Conservation (phyloP, 73 alveolate species). For the Stentor roeselii region DNA sequence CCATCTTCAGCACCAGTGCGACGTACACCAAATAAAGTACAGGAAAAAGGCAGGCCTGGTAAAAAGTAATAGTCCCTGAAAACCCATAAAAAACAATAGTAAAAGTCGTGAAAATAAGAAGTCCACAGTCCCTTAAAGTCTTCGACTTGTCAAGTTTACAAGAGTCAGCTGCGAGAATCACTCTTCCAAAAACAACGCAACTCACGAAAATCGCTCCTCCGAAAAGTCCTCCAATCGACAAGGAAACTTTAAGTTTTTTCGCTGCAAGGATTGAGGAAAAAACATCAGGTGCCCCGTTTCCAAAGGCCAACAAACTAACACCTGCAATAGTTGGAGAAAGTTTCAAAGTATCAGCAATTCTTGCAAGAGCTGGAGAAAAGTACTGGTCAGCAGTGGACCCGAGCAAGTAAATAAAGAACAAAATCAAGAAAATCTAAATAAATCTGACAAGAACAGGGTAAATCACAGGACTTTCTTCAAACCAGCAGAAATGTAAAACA, state of each 20-base stretch:
- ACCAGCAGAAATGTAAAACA: slow-evolving; percentile 31
- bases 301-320: slow-evolving; percentile 94
- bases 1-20: slow-evolving; percentile 10
- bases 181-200: slow-evolving; percentile 34
- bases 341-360: slow-evolving; percentile 34
- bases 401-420: slow-evolving; percentile 37
- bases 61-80: neutral
- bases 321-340: slow-evolving; percentile 72
- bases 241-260: slow-evolving; percentile 49
- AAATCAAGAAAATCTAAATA: slow-evolving; percentile 29
- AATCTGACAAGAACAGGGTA: slow-evolving; percentile 7
- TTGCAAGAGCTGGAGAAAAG: slow-evolving; percentile 68
- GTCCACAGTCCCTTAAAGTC: neutral
- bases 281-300: slow-evolving; percentile 99
- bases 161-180: neutral
- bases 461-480: neutral
- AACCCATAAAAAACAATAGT: slow-evolving; percentile 1
- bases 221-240: slow-evolving; percentile 61
- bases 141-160: neutral
- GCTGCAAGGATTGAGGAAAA: slow-evolving; percentile 91
- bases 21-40: slow-evolving; percentile 28
- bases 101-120: neutral
- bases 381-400: slow-evolving; percentile 78
- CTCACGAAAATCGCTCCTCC: slow-evolving; percentile 66
- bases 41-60: slow-evolving; percentile 30